Evolutionary conservation across 352 stramenopile genomes (phyloP).

Genomic region (Thraustochytrium sp.): DNA sequence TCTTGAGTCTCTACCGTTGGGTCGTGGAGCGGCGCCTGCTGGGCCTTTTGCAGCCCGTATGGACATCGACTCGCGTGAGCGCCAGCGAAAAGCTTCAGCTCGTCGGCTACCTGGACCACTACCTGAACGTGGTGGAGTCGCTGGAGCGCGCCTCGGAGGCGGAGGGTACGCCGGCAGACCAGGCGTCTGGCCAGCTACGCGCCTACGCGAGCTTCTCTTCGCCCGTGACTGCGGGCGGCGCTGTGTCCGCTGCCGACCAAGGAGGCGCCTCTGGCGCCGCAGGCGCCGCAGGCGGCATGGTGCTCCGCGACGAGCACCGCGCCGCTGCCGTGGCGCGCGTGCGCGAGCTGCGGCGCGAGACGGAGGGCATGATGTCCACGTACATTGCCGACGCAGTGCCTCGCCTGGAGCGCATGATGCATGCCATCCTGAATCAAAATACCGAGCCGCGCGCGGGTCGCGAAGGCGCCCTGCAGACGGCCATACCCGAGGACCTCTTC

Average conservation of each 20-base stretch:
- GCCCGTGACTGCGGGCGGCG: too few relatives aligned
- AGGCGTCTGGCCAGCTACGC: neutral
- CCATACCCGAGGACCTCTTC: constrained; percentile 28
- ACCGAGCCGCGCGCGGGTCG: neutral
- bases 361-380: neutral
- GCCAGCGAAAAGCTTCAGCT: constrained; percentile 26
- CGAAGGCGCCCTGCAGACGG: neutral
- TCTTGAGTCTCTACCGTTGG: constrained; percentile 9
- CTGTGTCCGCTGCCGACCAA: too few relatives aligned
- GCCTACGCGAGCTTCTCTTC: too few relatives aligned
- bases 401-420: neutral
- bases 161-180: neutral
- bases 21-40: constrained; percentile 3
- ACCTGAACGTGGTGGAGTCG: constrained; percentile 1
- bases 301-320: neutral
- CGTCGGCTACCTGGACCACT: constrained; percentile 15
- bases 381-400: constrained; percentile 27
- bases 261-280: too few relatives aligned
- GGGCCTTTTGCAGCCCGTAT: neutral
- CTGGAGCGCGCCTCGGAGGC: neutral
- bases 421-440: constrained; percentile 15
- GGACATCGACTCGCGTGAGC: neutral
- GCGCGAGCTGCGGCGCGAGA: neutral
- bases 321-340: neutral
- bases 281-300: too few relatives aligned